A percentile compares a stretch with the other conserved stretches of the same genome.
These are phyloP conservation scores for Umbilicus rupestris DNA, from an alignment of 164 flowering plant species.

Conservation along the genomic window DNA sequence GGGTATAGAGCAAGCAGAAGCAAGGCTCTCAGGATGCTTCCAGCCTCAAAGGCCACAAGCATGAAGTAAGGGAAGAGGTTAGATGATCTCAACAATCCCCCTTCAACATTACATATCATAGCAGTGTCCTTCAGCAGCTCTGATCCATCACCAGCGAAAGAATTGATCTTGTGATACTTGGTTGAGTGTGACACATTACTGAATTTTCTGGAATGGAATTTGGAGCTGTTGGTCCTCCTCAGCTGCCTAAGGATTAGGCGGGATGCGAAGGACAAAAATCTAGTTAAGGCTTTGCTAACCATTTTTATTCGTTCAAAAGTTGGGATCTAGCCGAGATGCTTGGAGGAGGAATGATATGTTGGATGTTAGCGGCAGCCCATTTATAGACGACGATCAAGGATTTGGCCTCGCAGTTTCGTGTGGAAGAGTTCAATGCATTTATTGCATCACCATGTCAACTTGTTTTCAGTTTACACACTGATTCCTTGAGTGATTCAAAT, in stretches of 20 bases:
- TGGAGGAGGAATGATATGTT: too few species aligned
- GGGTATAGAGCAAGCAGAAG: slow-evolving; percentile 39
- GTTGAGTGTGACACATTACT: background rate
- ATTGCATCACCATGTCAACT: background rate
- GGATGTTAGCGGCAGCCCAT: background rate
- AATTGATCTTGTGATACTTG: background rate
- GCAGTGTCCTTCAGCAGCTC: slow-evolving; percentile 9
- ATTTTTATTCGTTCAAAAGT: background rate
- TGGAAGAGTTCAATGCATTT: background rate
- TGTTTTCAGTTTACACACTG: too few species aligned
- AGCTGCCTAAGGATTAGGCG: background rate
- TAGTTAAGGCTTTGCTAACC: background rate
- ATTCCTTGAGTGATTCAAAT: too few species aligned
- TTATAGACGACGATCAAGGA: background rate
- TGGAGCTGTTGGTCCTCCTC: background rate
- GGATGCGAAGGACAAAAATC: background rate
- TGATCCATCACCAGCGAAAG: background rate
- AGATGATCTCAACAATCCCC: slow-evolving; percentile 15
- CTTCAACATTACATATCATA: slow-evolving; percentile 19
- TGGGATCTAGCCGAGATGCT: background rate
- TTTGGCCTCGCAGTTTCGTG: background rate
- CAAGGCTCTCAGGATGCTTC: slow-evolving; percentile 40
- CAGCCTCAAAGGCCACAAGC: slow-evolving; percentile 44
- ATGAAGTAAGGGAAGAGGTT: slow-evolving; percentile 28
- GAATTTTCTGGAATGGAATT: background rate